Base-by-base conservation (phyloP, 2,329 filamentous ascomycete species). In the Diaporthe amygdali region DNA sequence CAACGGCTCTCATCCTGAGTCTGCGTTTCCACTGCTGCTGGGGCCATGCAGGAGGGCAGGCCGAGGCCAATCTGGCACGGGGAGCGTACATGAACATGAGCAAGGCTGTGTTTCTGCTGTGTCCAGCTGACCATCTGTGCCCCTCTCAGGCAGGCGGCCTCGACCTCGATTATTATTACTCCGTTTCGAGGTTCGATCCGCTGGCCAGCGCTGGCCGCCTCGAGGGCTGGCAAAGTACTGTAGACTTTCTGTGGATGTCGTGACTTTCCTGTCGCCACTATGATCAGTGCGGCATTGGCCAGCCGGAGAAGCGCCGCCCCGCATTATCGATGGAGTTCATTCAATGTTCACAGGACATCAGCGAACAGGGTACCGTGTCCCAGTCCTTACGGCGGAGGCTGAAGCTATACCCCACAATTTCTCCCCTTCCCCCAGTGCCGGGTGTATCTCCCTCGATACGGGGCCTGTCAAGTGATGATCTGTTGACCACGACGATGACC, bases 261-360 rank as follows among this genome's bases (percentile, higher is more conserved):
- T 63, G 56, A 44, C 22, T 22, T 54, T 17, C n/a, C 34, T 10
- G 39, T 63, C 59, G 59, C 59, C 59, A 63, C 59, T n/a, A 37
- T 47, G 41, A 44, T 27, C 41, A 22, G 56, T 44, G 41, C 56
- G 56, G 56, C 56, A 63, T 63, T 63, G 56, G 56, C 56, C 56
- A 63, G 20, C 56, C 32, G 5, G 56, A 63, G 56, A 47, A 63
- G 56, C 41, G 56, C 41, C 56, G 59, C 59, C 59, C 59, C 59
- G 59, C 59, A 63, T 32, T 34, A 15, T 63, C 25, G 8, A 32
- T 46, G 39, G 39, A 32, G 25, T 25, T 27, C 39, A 46, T 46
- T 25, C 30, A 47, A 63, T 34, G 59, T 63, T 63, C 59, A 63
- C 56, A n/a, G 30, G 39, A 61, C 25, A 52, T 52, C 17, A 22